Percentiles rank a stretch among this genome's conserved stretches.
These are phyloP conservation scores for Filobasidium wieringae DNA, from an alignment of 768 basidiomycete genomes.

Conservation along the genomic window DNA sequence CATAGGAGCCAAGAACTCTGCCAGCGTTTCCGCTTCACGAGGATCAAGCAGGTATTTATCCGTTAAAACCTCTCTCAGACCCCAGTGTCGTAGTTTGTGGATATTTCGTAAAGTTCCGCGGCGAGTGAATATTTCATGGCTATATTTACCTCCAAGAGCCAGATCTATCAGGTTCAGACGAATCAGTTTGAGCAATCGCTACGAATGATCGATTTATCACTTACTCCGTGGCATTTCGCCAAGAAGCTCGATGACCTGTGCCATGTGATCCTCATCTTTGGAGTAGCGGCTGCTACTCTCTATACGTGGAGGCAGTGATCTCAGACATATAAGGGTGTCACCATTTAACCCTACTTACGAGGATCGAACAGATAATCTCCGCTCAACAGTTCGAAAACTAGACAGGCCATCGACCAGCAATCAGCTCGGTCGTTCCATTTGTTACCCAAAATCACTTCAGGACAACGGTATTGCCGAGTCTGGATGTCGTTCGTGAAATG, in stretches of 20 bases:
- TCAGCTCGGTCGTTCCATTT: conserved; percentile 94
- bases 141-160: conserved; percentile 84
- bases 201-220: too few relatives aligned
- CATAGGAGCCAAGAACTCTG: conserved; percentile 64
- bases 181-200: not conserved
- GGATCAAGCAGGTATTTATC: conserved; percentile 93
- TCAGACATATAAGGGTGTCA: not conserved
- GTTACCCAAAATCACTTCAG: conserved; percentile 91
- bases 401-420: conserved; percentile 90
- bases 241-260: conserved; percentile 91
- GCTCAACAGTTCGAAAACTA: conserved; percentile 92
- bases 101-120: conserved; percentile 85
- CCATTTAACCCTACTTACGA: not conserved
- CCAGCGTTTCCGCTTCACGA: conserved; percentile 63
- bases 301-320: not conserved
- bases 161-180: conserved; percentile 32
- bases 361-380: conserved; percentile 93
- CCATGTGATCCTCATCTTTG: conserved; percentile 85
- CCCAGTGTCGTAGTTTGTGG: conserved; percentile 73
- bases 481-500: conserved; percentile 99
- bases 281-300: conserved; percentile 8
- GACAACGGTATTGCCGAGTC: conserved; percentile 92
- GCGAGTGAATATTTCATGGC: conserved; percentile 88
- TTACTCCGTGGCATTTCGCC: conserved; percentile 49
- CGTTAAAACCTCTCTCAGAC: conserved; percentile 66